Percentiles rank a stretch among this genome's conserved stretches.
phyloP scores from a whole-genome alignment of 2,329 filamentous ascomycete genomes.

The Periconia macrospinosa region DNA sequence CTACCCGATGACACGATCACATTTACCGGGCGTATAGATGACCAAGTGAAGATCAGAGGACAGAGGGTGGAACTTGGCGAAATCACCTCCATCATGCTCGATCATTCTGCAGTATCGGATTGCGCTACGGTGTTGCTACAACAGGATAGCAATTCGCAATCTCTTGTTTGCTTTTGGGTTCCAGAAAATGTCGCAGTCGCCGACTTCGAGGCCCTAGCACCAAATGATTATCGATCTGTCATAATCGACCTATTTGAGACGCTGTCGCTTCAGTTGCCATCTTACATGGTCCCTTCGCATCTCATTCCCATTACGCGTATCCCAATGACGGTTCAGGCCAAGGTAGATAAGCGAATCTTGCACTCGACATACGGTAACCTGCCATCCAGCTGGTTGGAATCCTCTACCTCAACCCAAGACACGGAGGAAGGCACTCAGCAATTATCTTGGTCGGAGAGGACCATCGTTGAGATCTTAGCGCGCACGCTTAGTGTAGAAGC shows the following conservation, averaged over 20 bases:
- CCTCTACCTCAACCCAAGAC: constrained; percentile 35
- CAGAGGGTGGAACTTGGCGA: constrained; percentile 79
- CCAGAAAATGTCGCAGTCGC: constrained; percentile 33
- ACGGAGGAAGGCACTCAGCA: constrained; percentile 39
- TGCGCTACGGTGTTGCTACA: constrained; percentile 65
- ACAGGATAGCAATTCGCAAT: constrained; percentile 49
- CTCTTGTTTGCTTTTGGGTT: constrained; percentile 71
- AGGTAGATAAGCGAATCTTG: constrained; percentile 66
- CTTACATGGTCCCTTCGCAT: constrained; percentile 78
- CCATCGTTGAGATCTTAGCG: constrained; percentile 60
- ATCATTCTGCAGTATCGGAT: constrained; percentile 56
- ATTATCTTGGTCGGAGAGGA: constrained; percentile 60
- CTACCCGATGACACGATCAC: constrained; percentile 74
- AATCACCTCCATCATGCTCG: constrained; percentile 66
- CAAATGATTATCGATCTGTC: constrained; percentile 30
- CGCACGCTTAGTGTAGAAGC: constrained; percentile 51
- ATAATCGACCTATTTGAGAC: constrained; percentile 54
- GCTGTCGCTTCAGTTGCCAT: constrained; percentile 62
- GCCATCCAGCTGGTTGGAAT: constrained; percentile 48
- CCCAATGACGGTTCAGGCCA: constrained; percentile 74
- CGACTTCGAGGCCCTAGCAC: constrained; percentile 43
- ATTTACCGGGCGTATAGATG: constrained; percentile 73
- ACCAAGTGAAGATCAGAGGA: constrained; percentile 80
- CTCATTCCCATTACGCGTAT: constrained; percentile 70
- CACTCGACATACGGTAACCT: constrained; percentile 53